phyloP scores from a whole-genome alignment of 2,329 filamentous ascomycete species.

The Metarhizium anisopliae region DNA sequence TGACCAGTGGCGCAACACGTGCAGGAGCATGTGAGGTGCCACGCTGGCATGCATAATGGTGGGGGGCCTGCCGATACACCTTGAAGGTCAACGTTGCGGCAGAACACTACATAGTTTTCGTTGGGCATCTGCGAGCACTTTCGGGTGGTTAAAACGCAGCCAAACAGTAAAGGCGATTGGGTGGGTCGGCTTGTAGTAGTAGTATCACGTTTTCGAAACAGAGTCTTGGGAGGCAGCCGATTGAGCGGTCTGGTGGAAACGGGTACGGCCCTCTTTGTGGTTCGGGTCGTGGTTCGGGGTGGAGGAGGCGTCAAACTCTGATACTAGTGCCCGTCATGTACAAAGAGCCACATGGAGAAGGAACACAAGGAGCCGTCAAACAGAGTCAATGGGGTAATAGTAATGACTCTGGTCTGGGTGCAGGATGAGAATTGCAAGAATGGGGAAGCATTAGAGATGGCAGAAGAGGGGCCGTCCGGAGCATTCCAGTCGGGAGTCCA shows the following conservation, averaged over 20 bases:
- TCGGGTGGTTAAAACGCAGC: too few species aligned
- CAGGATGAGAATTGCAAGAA: neutral
- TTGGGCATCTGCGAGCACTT: neutral
- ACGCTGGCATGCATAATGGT: slow-evolving; percentile 5
- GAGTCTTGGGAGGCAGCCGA: neutral
- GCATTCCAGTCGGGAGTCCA: neutral
- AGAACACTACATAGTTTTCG: neutral
- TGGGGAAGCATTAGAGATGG: neutral
- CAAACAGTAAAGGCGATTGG: neutral
- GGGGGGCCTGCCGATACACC: neutral
- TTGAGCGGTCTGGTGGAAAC: neutral
- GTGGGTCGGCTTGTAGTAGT: too few species aligned
- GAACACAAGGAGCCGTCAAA: neutral
- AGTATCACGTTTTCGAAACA: neutral
- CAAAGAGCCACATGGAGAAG: neutral
- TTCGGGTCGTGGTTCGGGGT: slow-evolving; percentile 1
- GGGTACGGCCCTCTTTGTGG: neutral
- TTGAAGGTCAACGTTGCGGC: neutral
- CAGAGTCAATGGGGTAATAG: too few species aligned
- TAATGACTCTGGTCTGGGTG: too few species aligned
- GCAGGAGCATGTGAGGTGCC: neutral
- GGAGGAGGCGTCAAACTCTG: slow-evolving; percentile 4
- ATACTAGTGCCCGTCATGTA: slow-evolving; percentile 1
- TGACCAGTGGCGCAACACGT: neutral
- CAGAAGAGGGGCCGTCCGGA: neutral